phyloP scores from a whole-genome alignment of 2,329 filamentous ascomycete genomes.

The Paecilomyces dactylethromorphus region DNA sequence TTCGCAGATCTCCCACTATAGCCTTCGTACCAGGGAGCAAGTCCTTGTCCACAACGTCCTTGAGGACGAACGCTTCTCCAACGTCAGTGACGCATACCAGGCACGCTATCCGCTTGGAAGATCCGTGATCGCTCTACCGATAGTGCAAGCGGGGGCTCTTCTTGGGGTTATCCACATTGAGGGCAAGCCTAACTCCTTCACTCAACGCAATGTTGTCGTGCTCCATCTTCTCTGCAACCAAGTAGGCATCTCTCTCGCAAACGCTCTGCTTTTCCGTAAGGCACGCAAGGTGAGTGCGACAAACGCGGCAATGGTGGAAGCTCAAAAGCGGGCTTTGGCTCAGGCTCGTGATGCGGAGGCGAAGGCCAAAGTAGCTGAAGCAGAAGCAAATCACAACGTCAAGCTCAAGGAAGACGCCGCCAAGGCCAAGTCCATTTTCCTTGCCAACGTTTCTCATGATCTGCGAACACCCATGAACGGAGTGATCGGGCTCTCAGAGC shows the following conservation, averaged over 20 bases:
- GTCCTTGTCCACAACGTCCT: constrained; percentile 58
- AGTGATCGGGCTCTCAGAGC: constrained; percentile 69
- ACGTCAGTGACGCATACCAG: constrained; percentile 52
- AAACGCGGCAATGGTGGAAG: constrained; percentile 60
- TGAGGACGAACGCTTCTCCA: constrained; percentile 60
- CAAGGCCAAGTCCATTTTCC: constrained; percentile 83
- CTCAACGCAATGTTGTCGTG: constrained; percentile 49
- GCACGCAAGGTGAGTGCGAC: constrained; percentile 55
- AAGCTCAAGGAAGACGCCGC: constrained; percentile 62
- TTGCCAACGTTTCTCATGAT: constrained; percentile 83
- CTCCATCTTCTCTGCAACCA: constrained; percentile 56
- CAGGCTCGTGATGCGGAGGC: constrained; percentile 57
- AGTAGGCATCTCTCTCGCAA: constrained; percentile 58
- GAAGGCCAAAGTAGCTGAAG: constrained; percentile 60
- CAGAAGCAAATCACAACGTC: constrained; percentile 58
- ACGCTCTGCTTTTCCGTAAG: constrained; percentile 56
- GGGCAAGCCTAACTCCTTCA: constrained; percentile 58
- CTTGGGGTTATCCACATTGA: constrained; percentile 58
- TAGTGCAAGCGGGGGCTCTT: constrained; percentile 53
- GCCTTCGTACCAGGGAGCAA: constrained; percentile 56
- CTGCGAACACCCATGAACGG: constrained; percentile 93
- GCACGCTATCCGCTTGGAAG: constrained; percentile 50
- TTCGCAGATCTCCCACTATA: constrained; percentile 56
- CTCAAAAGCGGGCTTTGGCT: constrained; percentile 56
- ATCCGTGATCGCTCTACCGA: constrained; percentile 57